Conservation (phyloP, 306 rosid species). For the Lagenaria siceraria region DNA sequence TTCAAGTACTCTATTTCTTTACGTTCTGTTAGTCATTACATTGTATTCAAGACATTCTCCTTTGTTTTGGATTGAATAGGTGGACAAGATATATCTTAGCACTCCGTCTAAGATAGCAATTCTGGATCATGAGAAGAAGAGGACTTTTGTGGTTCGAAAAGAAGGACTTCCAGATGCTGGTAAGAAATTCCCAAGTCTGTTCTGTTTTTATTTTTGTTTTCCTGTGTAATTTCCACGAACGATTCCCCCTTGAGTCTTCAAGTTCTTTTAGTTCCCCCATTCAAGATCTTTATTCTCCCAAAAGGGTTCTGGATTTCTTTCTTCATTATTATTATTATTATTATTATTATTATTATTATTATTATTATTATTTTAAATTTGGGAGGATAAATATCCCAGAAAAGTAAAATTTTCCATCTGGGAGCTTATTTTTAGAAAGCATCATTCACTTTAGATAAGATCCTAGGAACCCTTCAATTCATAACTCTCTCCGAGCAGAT, state of each 20-base stretch:
- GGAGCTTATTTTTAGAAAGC: too few species aligned
- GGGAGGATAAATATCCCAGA: background rate
- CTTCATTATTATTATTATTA: too few species aligned
- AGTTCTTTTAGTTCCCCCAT: background rate
- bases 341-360: too few species aligned
- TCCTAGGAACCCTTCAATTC: background rate
- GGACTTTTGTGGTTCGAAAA: constrained; percentile 86
- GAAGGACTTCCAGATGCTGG: constrained; percentile 99
- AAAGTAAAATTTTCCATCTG: background rate
- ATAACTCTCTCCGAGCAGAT: background rate
- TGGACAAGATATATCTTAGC: constrained; percentile 91
- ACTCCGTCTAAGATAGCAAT: constrained; percentile 93
- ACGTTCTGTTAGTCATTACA: constrained; percentile 3
- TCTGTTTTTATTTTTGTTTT: background rate
- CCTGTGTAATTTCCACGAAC: background rate
- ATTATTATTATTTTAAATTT: too few species aligned
- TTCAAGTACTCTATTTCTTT: background rate
- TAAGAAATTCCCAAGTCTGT: constrained; percentile 17
- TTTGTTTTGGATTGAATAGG: constrained; percentile 26
- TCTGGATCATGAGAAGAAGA: constrained; percentile 90
- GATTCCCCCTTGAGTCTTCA: background rate
- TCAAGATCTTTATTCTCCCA: background rate
- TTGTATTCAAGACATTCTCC: background rate
- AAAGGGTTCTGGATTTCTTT: background rate
- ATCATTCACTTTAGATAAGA: background rate